Evolutionary conservation across 2,329 filamentous ascomycete species (phyloP).

Genomic region (Pseudocercospora eumusae): DNA sequence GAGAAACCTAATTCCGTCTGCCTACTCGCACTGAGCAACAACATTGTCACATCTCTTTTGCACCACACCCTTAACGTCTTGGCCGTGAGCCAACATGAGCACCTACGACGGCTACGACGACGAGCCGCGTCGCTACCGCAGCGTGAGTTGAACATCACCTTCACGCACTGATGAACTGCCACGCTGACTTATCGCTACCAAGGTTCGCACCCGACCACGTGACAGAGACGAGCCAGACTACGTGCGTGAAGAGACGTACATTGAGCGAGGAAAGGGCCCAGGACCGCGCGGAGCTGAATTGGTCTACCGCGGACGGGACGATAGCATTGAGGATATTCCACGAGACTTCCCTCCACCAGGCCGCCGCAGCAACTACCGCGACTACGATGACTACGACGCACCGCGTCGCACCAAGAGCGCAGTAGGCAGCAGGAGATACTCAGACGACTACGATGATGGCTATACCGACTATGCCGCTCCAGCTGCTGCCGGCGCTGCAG

Average conservation of each 20-base stretch:
- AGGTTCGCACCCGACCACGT: constrained; percentile 44
- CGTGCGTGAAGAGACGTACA: constrained; percentile 53
- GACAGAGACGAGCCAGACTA: constrained; percentile 55
- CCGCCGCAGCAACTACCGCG: constrained; percentile 30
- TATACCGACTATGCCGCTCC: constrained; percentile 51
- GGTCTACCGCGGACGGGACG: constrained; percentile 63
- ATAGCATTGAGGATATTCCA: constrained; percentile 81
- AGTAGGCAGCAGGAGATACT: constrained; percentile 45
- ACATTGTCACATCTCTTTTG: constrained; percentile 14
- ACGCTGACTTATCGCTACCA: constrained; percentile 25
- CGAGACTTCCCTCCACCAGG: constrained; percentile 77
- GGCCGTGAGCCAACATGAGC: constrained; percentile 45
- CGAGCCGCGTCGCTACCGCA: constrained; percentile 48
- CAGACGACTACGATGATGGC: constrained; percentile 60
- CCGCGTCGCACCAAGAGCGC: constrained; percentile 65
- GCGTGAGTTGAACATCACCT: constrained; percentile 26
- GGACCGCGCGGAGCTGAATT: constrained; percentile 47
- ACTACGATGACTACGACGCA: constrained; percentile 49
- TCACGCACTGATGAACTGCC: neutral
- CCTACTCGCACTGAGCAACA: constrained; percentile 8
- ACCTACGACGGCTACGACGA: constrained; percentile 53
- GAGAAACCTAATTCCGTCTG: constrained; percentile 12
- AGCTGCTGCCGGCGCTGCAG: constrained; percentile 47
- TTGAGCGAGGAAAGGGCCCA: constrained; percentile 48
- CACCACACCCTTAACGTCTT: constrained; percentile 14